phyloP scores from a whole-genome alignment of 164 flowering plant genomes.

The Magnolia changhungtana region DNA sequence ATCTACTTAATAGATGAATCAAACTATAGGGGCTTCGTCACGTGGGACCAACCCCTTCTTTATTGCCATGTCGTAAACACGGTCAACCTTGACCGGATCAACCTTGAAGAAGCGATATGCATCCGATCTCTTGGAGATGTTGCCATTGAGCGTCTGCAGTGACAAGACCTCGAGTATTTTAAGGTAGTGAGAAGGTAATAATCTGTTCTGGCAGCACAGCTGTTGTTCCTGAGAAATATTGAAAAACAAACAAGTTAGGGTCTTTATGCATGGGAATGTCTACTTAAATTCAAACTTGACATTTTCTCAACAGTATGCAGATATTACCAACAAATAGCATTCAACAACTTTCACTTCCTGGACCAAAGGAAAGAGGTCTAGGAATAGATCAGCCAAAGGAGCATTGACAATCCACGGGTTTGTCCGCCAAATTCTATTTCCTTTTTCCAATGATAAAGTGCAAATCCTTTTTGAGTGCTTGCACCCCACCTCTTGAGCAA shows the following conservation, averaged over 20 bases:
- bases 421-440: too few species aligned
- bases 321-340: too few species aligned
- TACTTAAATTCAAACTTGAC: not conserved
- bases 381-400: too few species aligned
- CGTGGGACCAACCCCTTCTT: constrained; percentile 54
- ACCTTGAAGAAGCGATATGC: constrained; percentile 69
- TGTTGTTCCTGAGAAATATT: constrained; percentile 53
- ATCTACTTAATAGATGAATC: not conserved
- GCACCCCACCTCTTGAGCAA: too few species aligned
- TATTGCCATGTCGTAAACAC: constrained; percentile 75
- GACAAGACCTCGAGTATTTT: constrained; percentile 64
- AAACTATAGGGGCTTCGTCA: constrained; percentile 16
- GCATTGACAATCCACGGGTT: too few species aligned
- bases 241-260: not conserved
- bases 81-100: constrained; percentile 72
- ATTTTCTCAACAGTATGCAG: not conserved
- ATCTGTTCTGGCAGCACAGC: constrained; percentile 64
- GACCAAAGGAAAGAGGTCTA: too few species aligned
- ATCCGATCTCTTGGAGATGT: constrained; percentile 57
- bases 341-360: too few species aligned
- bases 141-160: constrained; percentile 53
- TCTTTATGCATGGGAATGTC: not conserved
- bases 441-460: too few species aligned
- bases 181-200: constrained; percentile 77
- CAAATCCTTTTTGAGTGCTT: too few species aligned